A percentile compares a stretch with the other conserved stretches of the same genome.
These are phyloP conservation scores for Rhinocladiella similis DNA, from an alignment of 2,329 filamentous ascomycete genomes.

Conservation along the genomic window DNA sequence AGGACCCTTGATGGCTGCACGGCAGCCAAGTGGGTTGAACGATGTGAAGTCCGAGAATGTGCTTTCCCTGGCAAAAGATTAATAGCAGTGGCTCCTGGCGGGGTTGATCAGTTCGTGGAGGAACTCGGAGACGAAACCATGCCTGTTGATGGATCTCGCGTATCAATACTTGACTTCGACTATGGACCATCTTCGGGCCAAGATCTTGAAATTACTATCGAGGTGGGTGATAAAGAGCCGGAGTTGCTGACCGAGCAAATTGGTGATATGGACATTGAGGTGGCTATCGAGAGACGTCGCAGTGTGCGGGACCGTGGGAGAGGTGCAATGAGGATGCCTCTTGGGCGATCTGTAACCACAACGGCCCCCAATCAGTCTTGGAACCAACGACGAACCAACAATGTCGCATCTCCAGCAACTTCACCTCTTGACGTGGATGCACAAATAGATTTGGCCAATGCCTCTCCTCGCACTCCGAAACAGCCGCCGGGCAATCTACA, in stretches of 20 bases:
- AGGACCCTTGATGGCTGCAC: constrained; percentile 66
- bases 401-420: constrained; percentile 24
- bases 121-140: constrained; percentile 70
- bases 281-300: constrained; percentile 73
- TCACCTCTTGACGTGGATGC: constrained; percentile 32
- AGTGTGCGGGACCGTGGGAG: constrained; percentile 44
- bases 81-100: constrained; percentile 71
- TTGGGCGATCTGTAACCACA: constrained; percentile 45
- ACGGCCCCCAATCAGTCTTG: constrained; percentile 15
- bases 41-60: constrained; percentile 49
- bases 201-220: constrained; percentile 63
- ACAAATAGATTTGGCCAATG: constrained; percentile 35
- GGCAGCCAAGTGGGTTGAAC: constrained; percentile 70
- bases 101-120: constrained; percentile 55
- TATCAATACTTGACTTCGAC: constrained; percentile 73
- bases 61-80: constrained; percentile 46
- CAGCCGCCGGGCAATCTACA: constrained; percentile 20
- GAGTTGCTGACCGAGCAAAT: constrained; percentile 72
- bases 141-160: constrained; percentile 75
- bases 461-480: constrained; percentile 1
- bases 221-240: constrained; percentile 69
- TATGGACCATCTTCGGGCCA: constrained; percentile 59
- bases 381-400: constrained; percentile 9
- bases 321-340: constrained; percentile 10
- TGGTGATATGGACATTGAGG: constrained; percentile 73